These are phyloP conservation scores for Pseudonitzschia pungens DNA, from an alignment of 108 stramenopile species.

Conservation along the genomic window DNA sequence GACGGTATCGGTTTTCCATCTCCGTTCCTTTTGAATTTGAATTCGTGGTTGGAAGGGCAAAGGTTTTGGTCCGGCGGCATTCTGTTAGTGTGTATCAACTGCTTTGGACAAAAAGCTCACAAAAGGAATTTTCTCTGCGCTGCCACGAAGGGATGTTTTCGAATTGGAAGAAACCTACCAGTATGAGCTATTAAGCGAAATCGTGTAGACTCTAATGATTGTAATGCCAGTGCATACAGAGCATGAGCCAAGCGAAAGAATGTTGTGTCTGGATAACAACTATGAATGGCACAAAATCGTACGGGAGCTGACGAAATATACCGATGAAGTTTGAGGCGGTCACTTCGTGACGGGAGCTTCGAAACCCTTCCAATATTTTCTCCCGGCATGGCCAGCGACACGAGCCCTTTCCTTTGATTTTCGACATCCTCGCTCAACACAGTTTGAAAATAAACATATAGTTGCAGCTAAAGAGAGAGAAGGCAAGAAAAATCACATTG, in stretches of 20 bases:
- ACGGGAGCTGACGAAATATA: neutral
- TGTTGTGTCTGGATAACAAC: constrained; percentile 6
- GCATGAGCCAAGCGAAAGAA: neutral
- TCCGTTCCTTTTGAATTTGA: neutral
- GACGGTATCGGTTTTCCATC: constrained; percentile 5
- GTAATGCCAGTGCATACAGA: neutral
- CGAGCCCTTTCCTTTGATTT: neutral
- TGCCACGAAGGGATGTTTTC: neutral
- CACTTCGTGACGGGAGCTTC: neutral
- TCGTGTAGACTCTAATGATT: neutral
- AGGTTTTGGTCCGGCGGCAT: too few species aligned
- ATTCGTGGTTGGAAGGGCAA: neutral
- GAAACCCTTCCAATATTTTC: neutral
- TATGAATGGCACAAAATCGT: constrained; percentile 1
- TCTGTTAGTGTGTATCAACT: neutral
- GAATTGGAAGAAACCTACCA: neutral
- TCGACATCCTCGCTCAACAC: constrained; percentile 2
- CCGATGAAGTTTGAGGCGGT: neutral
- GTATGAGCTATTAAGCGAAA: neutral
- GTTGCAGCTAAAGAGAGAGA: neutral
- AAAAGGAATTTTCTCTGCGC: too few species aligned
- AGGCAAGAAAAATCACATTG: neutral
- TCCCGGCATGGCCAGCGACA: neutral
- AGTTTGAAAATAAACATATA: neutral
- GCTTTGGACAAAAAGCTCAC: too few species aligned